Evolutionary conservation across 345 rosid genomes (phyloP).

Genomic region (Psidium guajava): DNA sequence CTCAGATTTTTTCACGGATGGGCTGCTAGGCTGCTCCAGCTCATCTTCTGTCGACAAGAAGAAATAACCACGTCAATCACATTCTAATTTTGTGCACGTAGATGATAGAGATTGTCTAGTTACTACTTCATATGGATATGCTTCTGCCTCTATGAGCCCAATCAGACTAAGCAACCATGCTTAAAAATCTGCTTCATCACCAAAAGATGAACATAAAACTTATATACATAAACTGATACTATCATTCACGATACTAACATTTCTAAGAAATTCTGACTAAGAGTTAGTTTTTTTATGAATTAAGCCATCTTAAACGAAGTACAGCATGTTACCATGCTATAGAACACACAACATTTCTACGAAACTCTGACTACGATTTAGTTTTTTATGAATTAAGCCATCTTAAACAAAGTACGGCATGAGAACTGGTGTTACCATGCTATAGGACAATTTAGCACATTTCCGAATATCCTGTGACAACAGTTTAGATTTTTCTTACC

Average conservation of each 20-base stretch:
- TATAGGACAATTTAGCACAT: not conserved
- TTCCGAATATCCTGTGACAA: not conserved
- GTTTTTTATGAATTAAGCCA: not conserved
- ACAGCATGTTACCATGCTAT: not conserved
- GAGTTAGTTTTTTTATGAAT: not conserved
- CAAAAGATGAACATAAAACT: not conserved
- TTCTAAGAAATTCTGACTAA: not conserved
- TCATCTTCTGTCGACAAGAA: conserved; percentile 46
- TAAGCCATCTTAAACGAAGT: not conserved
- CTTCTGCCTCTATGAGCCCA: not conserved
- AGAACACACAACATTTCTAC: no score
- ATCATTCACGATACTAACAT: not conserved
- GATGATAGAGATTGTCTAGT: not conserved
- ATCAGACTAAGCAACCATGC: not conserved
- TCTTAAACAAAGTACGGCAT: not conserved
- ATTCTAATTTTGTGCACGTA: not conserved
- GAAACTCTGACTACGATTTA: no score
- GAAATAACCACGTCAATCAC: not conserved
- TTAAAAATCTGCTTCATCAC: not conserved
- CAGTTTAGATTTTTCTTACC: conserved; percentile 18
- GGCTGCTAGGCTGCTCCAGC: conserved; percentile 74
- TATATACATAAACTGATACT: not conserved
- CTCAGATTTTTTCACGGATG: conserved; percentile 82
- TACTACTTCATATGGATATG: not conserved
- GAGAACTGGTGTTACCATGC: not conserved